phyloP scores from a whole-genome alignment of 2,329 filamentous ascomycete species.

The Alternaria alternata region DNA sequence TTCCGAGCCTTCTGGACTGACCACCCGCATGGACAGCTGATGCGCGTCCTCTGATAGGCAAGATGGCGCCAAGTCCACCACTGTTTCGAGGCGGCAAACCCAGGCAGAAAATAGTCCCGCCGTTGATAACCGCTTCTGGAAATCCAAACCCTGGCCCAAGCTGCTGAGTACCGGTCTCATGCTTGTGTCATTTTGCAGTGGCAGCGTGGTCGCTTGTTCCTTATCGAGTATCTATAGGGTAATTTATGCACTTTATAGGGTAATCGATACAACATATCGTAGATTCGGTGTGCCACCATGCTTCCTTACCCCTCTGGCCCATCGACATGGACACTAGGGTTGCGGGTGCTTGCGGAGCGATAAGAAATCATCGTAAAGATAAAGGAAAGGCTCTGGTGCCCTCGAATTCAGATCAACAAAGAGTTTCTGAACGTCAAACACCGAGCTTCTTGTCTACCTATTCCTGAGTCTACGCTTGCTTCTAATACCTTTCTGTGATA shows the following conservation, averaged over 20 bases:
- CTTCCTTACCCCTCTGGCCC: conserved; percentile 22
- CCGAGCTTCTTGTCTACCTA: neutral
- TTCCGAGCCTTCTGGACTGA: conserved; percentile 22
- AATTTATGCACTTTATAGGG: conserved; percentile 45
- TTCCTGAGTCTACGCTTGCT: conserved; percentile 5
- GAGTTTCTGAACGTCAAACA: conserved; percentile 1
- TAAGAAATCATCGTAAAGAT: conserved; percentile 27
- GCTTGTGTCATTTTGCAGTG: conserved; percentile 38
- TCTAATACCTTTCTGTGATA: conserved; percentile 18
- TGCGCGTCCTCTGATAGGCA: conserved; percentile 27
- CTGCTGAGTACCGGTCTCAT: conserved; percentile 26
- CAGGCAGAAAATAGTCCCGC: conserved; percentile 35
- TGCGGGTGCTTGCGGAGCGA: conserved; percentile 36
- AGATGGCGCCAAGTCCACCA: conserved; percentile 17
- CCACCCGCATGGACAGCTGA: conserved; percentile 25
- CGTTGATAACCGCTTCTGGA: conserved; percentile 44
- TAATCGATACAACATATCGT: conserved; percentile 40
- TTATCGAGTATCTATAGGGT: conserved; percentile 48
- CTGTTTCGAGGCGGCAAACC: conserved; percentile 23
- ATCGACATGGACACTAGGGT: conserved; percentile 21
- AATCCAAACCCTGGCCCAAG: conserved; percentile 36
- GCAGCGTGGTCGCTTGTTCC: conserved; percentile 26
- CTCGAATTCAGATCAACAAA: conserved; percentile 3
- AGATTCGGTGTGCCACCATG: conserved; percentile 16
- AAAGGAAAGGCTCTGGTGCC: conserved; percentile 18